Percentiles rank a stretch among this genome's conserved stretches.
phyloP scores from a whole-genome alignment of 2,329 filamentous ascomycete species.

The Sordariomycetes sp. region DNA sequence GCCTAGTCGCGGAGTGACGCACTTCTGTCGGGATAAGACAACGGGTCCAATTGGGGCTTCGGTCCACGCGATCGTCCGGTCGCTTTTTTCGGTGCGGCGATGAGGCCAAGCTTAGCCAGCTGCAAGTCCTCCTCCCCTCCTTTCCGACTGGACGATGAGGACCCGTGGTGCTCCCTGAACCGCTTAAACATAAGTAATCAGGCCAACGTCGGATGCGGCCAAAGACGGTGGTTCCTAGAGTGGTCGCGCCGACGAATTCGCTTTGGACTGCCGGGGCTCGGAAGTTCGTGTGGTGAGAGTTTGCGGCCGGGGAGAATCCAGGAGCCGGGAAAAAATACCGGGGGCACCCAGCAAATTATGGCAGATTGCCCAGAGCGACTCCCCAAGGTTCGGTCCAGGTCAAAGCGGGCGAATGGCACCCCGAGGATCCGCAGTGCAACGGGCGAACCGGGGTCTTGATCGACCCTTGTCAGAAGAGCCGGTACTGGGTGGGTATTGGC shows the following conservation, averaged over 20 bases:
- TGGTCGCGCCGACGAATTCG: not conserved
- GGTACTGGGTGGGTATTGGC: not conserved
- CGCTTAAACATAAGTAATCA: constrained; percentile 2
- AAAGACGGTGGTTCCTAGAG: not conserved
- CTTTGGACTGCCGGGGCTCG: not conserved
- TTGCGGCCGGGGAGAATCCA: not conserved
- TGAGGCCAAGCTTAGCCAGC: constrained; percentile 4
- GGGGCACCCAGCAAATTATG: not conserved
- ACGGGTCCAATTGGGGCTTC: constrained; percentile 13
- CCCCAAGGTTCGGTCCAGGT: not conserved
- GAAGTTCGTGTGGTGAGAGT: not conserved
- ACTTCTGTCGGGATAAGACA: constrained; percentile 31
- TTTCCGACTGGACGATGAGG: not conserved
- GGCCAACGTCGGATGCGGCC: not conserved
- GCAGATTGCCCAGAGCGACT: not conserved
- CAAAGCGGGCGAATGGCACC: not conserved
- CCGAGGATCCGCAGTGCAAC: constrained; percentile 4
- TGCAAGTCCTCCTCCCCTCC: not conserved
- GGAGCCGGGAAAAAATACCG: not conserved
- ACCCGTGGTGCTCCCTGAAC: not conserved
- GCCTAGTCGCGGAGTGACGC: constrained; percentile 4
- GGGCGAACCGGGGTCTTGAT: not conserved
- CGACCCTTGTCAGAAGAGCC: not conserved
- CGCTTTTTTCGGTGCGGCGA: constrained; percentile 1
- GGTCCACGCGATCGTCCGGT: constrained; percentile 8